These are phyloP conservation scores for Daucus carota DNA, from an alignment of 129 eudicot species.

Conservation along the genomic window DH1_v3.0 NC_030384.2:26726001-26726500, in stretches of 20 bases:
- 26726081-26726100: neutral
- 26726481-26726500: neutral
- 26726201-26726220: constrained; percentile 14
- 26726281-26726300: constrained; percentile 6
- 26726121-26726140: neutral
- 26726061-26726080: neutral
- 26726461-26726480: neutral
- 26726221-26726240: constrained; percentile 3
- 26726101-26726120: neutral
- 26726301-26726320: neutral
- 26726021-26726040: too few species aligned
- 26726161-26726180: constrained; percentile 13
- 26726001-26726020: too few species aligned
- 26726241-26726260: constrained; percentile 12
- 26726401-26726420: neutral
- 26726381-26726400: constrained; percentile 11
- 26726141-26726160: constrained; percentile 2
- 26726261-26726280: constrained; percentile 11
- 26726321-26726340: neutral
- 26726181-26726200: constrained; percentile 15
- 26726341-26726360: neutral
- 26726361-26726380: constrained; percentile 10
- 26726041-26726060: too few species aligned
- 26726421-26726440: neutral
- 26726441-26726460: neutral